Evolutionary conservation across 257 asterid genomes (phyloP).

Genomic region (Forsythia viridissima): DNA sequence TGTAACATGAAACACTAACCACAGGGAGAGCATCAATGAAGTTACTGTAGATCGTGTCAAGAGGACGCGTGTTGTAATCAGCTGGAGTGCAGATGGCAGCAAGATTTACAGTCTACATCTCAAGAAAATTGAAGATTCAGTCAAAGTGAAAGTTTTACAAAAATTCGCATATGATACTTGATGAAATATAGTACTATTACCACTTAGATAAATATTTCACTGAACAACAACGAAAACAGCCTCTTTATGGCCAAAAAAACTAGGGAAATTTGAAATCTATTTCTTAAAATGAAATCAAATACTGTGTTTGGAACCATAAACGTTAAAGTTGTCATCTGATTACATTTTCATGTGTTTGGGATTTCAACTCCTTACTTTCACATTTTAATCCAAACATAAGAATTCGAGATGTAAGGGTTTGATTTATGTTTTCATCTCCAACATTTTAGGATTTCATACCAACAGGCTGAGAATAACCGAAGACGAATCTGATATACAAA

Average conservation of each 20-base stretch:
- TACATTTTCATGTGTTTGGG: background rate
- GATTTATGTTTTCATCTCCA: background rate
- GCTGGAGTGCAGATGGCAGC: slow-evolving; percentile 99
- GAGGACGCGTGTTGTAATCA: slow-evolving; percentile 94
- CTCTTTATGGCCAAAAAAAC: background rate
- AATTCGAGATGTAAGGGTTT: background rate
- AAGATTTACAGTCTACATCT: slow-evolving; percentile 78
- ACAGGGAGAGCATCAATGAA: slow-evolving; percentile 97
- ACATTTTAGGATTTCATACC: background rate
- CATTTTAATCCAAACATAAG: background rate
- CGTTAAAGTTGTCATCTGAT: background rate
- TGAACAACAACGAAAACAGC: background rate
- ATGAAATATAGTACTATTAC: background rate
- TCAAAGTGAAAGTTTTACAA: slow-evolving; percentile 15
- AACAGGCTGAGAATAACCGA: background rate
- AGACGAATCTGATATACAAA: background rate
- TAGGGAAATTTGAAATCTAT: background rate
- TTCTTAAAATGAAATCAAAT: background rate
- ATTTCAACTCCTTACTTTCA: background rate
- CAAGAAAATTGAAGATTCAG: slow-evolving; percentile 34
- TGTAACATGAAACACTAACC: slow-evolving; percentile 45
- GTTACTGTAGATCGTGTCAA: slow-evolving; percentile 96
- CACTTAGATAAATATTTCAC: background rate
- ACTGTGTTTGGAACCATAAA: background rate
- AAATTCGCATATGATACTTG: no score